These are phyloP conservation scores for Nicotiana otophora DNA, from an alignment of 257 asterid species.

Conservation along the genomic window DNA sequence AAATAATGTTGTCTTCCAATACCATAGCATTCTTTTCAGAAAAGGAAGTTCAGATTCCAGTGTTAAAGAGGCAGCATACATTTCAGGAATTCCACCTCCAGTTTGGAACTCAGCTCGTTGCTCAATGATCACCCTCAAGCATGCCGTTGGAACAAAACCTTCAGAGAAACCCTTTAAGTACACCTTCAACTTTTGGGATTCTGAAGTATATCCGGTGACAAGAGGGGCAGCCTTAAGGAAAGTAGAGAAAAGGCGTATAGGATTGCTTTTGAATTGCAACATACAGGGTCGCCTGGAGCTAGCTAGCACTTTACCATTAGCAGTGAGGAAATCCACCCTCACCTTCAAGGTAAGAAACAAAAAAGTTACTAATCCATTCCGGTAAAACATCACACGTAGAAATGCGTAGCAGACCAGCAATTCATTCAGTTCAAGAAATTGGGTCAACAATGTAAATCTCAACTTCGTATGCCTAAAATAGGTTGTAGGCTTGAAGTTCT, in stretches of 20 bases:
- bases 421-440: not conserved
- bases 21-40: conserved; percentile 53
- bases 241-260: conserved; percentile 61
- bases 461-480: not conserved
- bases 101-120: conserved; percentile 67
- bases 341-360: conserved; percentile 38
- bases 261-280: conserved; percentile 63
- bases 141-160: conserved; percentile 61
- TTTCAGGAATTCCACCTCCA: conserved; percentile 79
- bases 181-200: conserved; percentile 60
- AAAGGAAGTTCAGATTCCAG: conserved; percentile 77
- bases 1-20: conserved; percentile 71
- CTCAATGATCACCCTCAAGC: conserved; percentile 59
- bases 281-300: conserved; percentile 65
- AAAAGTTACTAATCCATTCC: conserved; percentile 1
- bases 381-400: not conserved
- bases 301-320: conserved; percentile 48
- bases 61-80: conserved; percentile 52
- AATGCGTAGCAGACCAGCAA: not conserved
- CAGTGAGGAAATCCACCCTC: conserved; percentile 62
- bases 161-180: conserved; percentile 48
- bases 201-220: conserved; percentile 61
- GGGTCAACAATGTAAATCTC: not conserved
- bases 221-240: conserved; percentile 65
- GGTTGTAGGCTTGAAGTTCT: not conserved